Evolutionary conservation across 305 asterid genomes (phyloP), one percentile per base, ranked within the genome.

Genomic region (Striga hermonthica): DNA sequence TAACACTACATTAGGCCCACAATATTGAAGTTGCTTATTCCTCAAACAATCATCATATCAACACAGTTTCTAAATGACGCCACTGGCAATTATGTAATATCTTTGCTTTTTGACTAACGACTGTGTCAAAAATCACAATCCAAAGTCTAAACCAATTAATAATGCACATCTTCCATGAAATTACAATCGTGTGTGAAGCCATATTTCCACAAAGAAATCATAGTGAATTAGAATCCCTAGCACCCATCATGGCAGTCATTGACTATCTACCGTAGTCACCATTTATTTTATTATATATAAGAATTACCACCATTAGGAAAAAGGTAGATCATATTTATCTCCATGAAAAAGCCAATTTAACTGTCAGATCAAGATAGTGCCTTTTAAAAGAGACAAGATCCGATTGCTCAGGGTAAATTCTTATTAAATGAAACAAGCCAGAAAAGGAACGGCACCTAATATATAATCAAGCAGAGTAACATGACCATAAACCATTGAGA

Each of bases 61-160:
- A 41, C 13, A 41, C 55, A 62, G 34, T 16, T 62, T 10, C 57
- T 6, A 45, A 34, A 34, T 50, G 9, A 45, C 31, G 9, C 28
- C 8, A 62, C 35, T 45, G 34, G 57, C 31, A 40, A 45, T 45
- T 47, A 14, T 2, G 1, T 41, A 14, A 50, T 16, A 62, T 28
- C 40, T 62, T 47, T 62, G 43, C 56, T 28, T 44, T 49, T 10
- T 48, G 55, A 48, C 10, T 6, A 34, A 41, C 9, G 22, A 40
- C 44, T n/a, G 66, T 62, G 10, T 49, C 34, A 43, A 40, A 62
- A 62, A 45, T 45, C 34, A 62, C 31, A 34, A 62, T 31, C 56
- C 56, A 41, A 8, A 22, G 31, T 22, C 31, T 22, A 22, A 34
- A 31, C 53, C 57, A 31, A 11, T 22, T 22, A 60, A 39, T 60